These are phyloP conservation scores for Pichia sp. DNA, from an alignment of 1,139 yeast species.

Conservation along the genomic window DNA sequence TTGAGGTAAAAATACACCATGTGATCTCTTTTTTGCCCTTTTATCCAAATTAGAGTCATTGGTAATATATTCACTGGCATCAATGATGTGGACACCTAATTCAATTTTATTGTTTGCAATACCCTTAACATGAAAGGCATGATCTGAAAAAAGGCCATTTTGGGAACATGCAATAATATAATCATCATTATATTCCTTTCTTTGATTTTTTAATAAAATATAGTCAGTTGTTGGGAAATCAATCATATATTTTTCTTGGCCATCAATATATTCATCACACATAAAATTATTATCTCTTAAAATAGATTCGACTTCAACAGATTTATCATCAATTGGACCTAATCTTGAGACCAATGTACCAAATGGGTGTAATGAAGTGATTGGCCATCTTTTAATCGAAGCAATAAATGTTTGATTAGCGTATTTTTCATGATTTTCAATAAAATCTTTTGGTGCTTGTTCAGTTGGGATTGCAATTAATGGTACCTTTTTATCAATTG, in stretches of 20 bases:
- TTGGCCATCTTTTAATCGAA: slow-evolving; percentile 97
- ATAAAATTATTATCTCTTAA: slow-evolving; percentile 88
- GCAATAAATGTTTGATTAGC: slow-evolving; percentile 84
- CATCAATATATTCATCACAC: slow-evolving; percentile 73
- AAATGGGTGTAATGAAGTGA: slow-evolving; percentile 94
- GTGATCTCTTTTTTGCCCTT: slow-evolving; percentile 84
- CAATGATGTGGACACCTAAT: slow-evolving; percentile 74
- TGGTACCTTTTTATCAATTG: slow-evolving; percentile 96
- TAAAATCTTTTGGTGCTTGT: slow-evolving; percentile 93
- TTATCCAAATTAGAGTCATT: slow-evolving; percentile 77
- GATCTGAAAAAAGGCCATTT: slow-evolving; percentile 56
- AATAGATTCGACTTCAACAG: slow-evolving; percentile 82
- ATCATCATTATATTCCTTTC: slow-evolving; percentile 58
- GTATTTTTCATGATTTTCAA: slow-evolving; percentile 82
- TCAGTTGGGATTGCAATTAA: slow-evolving; percentile 97
- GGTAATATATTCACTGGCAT: slow-evolving; percentile 63
- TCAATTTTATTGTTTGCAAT: slow-evolving; percentile 56
- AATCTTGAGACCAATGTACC: slow-evolving; percentile 87
- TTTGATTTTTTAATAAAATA: slow-evolving; percentile 29
- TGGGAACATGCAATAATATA: slow-evolving; percentile 63
- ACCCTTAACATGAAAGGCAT: slow-evolving; percentile 71
- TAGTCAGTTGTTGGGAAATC: slow-evolving; percentile 30
- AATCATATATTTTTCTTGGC: slow-evolving; percentile 27
- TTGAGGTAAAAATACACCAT: slow-evolving; percentile 88
- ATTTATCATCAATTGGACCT: slow-evolving; percentile 72